Percentiles rank a stretch among this genome's conserved stretches.
phyloP scores from a whole-genome alignment of 805 yeast species.

The Nakazawaea sp. region DNA sequence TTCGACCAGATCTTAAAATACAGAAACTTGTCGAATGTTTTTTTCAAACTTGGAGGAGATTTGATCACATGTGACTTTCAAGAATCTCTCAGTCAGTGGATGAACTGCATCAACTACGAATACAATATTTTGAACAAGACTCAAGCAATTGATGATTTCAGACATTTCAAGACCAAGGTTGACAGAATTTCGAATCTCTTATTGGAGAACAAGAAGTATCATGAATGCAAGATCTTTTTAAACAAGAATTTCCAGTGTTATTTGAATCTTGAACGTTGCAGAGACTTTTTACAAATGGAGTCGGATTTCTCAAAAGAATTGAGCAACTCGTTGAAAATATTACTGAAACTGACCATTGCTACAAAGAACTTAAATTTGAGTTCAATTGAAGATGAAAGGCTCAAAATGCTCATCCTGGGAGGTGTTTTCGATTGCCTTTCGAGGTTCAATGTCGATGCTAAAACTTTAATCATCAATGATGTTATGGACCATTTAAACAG shows the following conservation, averaged over 20 bases:
- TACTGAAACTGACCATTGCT: slow-evolving; percentile 16
- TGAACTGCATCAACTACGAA: slow-evolving; percentile 26
- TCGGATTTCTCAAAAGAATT: slow-evolving; percentile 6
- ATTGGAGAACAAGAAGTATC: slow-evolving; percentile 14
- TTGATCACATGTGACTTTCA: slow-evolving; percentile 11
- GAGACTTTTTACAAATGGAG: slow-evolving; percentile 10
- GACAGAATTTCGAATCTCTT: slow-evolving; percentile 27
- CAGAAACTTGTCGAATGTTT: slow-evolving; percentile 38
- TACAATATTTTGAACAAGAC: slow-evolving; percentile 14
- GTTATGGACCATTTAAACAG: slow-evolving; percentile 13
- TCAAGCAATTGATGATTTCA: slow-evolving; percentile 10
- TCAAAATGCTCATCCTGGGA: slow-evolving; percentile 15
- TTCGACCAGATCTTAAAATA: slow-evolving; percentile 29
- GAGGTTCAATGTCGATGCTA: slow-evolving; percentile 13
- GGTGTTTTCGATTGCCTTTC: slow-evolving; percentile 19
- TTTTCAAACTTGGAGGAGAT: slow-evolving; percentile 32
- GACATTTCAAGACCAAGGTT: slow-evolving; percentile 21
- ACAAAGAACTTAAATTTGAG: slow-evolving; percentile 12
- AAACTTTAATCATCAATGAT: slow-evolving; percentile 15
- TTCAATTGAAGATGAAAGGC: slow-evolving; percentile 13
- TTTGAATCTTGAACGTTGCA: slow-evolving; percentile 3
- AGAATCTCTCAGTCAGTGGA: slow-evolving; percentile 17
- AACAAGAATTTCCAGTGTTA: slow-evolving; percentile 15
- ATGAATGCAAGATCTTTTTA: slow-evolving; percentile 15
- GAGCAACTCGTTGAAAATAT: slow-evolving; percentile 13